Percentiles rank a stretch among this genome's conserved stretches.
phyloP scores from a whole-genome alignment of 352 stramenopile genomes.

The Phytophthora agathidicida region DNA sequence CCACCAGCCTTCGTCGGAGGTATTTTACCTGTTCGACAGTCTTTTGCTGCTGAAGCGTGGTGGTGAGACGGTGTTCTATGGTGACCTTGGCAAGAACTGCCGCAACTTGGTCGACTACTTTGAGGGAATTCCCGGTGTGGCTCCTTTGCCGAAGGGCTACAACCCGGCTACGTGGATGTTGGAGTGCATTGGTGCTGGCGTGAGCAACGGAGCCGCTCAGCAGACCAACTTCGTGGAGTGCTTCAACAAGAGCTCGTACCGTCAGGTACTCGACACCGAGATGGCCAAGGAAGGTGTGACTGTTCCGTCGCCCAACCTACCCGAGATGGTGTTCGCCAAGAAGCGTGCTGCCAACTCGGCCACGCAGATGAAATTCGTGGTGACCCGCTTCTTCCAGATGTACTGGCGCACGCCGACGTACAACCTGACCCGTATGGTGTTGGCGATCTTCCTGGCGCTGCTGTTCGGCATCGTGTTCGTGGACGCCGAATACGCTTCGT shows the following conservation, averaged over 20 bases:
- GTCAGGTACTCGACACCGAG: slow-evolving; percentile 6
- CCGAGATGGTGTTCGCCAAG: slow-evolving; percentile 32
- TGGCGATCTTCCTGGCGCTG: slow-evolving; percentile 68
- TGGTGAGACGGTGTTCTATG: slow-evolving; percentile 45
- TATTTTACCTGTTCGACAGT: slow-evolving; percentile 84
- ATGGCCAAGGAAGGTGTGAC: slow-evolving; percentile 35
- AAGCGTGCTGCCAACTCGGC: slow-evolving; percentile 30
- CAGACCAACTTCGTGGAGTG: slow-evolving; percentile 27
- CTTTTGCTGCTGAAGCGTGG: slow-evolving; percentile 67
- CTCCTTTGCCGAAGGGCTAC: slow-evolving; percentile 24
- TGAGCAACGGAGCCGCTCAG: slow-evolving; percentile 5
- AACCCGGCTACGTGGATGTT: slow-evolving; percentile 88
- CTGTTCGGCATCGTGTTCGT: slow-evolving; percentile 77
- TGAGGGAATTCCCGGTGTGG: slow-evolving; percentile 40
- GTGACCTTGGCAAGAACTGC: slow-evolving; percentile 35
- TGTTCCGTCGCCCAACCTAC: slow-evolving; percentile 22
- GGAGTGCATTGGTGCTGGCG: slow-evolving; percentile 50
- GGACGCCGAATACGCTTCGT: slow-evolving; percentile 38
- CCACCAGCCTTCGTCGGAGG: no score
- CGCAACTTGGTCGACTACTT: slow-evolving; percentile 28
- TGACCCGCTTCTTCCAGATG: slow-evolving; percentile 37
- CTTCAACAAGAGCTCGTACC: slow-evolving; percentile 33
- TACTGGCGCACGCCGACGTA: slow-evolving; percentile 70
- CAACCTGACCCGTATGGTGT: slow-evolving; percentile 64
- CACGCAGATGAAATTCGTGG: slow-evolving; percentile 36